A percentile compares a stretch with the other conserved stretches of the same genome.
These are phyloP conservation scores for Prunus salicina DNA, from an alignment of 306 rosid genomes.

Conservation along the genomic window DNA sequence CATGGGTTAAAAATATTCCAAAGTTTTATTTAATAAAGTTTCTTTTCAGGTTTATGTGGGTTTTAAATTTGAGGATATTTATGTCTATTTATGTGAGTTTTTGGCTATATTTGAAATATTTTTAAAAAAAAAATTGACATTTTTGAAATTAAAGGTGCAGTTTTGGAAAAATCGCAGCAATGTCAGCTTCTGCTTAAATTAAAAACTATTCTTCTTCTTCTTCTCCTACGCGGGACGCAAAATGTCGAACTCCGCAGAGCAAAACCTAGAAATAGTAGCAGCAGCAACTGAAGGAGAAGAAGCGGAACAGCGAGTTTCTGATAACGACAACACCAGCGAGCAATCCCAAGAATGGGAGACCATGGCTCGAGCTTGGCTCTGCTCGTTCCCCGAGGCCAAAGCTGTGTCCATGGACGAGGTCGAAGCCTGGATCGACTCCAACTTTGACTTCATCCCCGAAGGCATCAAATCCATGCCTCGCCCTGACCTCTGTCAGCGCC, in stretches of 20 bases:
- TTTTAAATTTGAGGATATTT: no score
- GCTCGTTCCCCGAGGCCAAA: constrained; percentile 73
- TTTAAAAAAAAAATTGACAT: no score
- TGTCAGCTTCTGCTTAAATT: neutral
- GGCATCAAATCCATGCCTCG: constrained; percentile 92
- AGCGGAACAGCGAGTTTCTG: constrained; percentile 26
- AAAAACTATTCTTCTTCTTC: neutral
- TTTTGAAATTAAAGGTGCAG: no score
- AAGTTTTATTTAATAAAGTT: no score
- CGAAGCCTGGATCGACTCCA: constrained; percentile 88
- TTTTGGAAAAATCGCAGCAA: neutral
- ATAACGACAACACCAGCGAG: constrained; percentile 39
- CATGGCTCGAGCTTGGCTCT: constrained; percentile 95
- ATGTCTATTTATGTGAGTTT: no score
- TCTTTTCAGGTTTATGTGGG: no score
- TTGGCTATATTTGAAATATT: no score
- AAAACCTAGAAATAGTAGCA: constrained; percentile 24
- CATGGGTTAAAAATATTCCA: no score
- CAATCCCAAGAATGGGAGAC: constrained; percentile 82
- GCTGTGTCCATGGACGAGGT: constrained; percentile 79
- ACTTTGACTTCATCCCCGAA: constrained; percentile 58
- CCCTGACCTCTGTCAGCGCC: constrained; percentile 68
- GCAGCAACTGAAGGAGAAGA: constrained; percentile 7
- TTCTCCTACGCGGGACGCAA: neutral
- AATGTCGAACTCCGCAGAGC: constrained; percentile 50